phyloP scores from a whole-genome alignment of 805 yeast genomes.

The Candida khao-thaluensis region DNA sequence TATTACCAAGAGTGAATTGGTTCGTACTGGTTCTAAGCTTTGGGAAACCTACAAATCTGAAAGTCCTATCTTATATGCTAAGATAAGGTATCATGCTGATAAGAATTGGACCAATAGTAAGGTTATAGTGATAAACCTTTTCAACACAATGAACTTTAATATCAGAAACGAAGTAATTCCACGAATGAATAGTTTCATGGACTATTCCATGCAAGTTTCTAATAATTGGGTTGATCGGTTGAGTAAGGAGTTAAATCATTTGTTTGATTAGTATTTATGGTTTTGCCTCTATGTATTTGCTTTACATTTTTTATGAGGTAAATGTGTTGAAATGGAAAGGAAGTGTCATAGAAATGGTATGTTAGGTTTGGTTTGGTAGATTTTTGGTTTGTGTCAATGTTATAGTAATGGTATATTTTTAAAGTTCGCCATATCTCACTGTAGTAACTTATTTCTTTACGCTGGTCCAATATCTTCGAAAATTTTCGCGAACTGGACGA shows the following conservation, averaged over 20 bases:
- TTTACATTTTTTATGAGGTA: too few species aligned
- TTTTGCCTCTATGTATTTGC: too few species aligned
- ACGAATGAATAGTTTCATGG: not conserved
- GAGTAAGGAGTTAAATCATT: not conserved
- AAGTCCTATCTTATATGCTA: not conserved
- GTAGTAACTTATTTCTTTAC: too few species aligned
- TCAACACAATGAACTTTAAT: not conserved
- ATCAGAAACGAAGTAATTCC: not conserved
- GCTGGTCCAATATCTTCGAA: not conserved
- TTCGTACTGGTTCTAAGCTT: not conserved
- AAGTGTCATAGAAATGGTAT: not conserved
- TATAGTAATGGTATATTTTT: constrained; percentile 3
- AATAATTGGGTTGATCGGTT: constrained; percentile 1
- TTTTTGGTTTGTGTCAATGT: constrained; percentile 4
- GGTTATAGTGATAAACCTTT: not conserved
- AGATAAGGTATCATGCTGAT: not conserved
- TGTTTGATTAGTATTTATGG: constrained; percentile 2
- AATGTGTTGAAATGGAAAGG: too few species aligned
- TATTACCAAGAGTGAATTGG: constrained; percentile 63
- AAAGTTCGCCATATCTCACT: not conserved
- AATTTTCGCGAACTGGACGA: constrained; percentile 9
- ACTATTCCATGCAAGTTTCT: not conserved
- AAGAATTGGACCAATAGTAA: not conserved
- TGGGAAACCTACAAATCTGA: not conserved
- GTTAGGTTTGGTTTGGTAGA: constrained; percentile 1